These are phyloP conservation scores for Fragaria vesca DNA, from an alignment of 306 rosid genomes.

Conservation along the genomic window DNA sequence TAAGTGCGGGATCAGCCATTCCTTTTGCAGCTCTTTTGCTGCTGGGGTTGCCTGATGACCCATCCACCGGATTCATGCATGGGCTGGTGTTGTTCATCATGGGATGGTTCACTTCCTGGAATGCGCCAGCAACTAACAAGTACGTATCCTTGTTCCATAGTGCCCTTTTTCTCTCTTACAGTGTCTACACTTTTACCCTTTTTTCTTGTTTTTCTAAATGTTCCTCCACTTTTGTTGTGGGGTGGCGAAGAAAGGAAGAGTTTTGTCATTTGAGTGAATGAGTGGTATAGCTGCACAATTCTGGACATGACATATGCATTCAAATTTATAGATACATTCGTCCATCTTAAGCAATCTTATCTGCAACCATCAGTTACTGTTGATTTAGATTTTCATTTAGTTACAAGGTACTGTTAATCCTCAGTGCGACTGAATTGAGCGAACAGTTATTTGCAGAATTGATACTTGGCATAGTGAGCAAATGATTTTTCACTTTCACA, in stretches of 20 bases:
- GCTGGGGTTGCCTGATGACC: slow-evolving; percentile 63
- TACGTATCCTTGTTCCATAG: slow-evolving; percentile 31
- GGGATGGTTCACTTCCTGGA: slow-evolving; percentile 70
- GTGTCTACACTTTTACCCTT: no score
- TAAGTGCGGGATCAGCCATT: slow-evolving; percentile 70
- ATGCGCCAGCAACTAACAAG: slow-evolving; percentile 78
- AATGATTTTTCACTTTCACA: not conserved
- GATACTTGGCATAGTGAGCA: not conserved
- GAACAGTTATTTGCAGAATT: not conserved
- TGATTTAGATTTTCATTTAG: not conserved
- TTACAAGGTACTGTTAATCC: not conserved
- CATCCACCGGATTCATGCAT: slow-evolving; percentile 56
- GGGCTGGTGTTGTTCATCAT: slow-evolving; percentile 66
- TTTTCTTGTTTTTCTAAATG: not conserved
- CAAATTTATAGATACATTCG: not conserved
- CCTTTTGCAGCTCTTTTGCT: slow-evolving; percentile 72
- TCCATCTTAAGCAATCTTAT: not conserved
- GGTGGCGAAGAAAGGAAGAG: not conserved
- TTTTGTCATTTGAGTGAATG: not conserved
- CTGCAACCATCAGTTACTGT: not conserved
- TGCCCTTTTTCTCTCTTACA: not conserved
- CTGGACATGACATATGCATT: not conserved
- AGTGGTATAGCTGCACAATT: not conserved
- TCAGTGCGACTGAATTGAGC: not conserved
- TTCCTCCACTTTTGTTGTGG: not conserved